Conservation (phyloP, 2,329 filamentous ascomycete genomes). For the Nakataea oryzae region DNA sequence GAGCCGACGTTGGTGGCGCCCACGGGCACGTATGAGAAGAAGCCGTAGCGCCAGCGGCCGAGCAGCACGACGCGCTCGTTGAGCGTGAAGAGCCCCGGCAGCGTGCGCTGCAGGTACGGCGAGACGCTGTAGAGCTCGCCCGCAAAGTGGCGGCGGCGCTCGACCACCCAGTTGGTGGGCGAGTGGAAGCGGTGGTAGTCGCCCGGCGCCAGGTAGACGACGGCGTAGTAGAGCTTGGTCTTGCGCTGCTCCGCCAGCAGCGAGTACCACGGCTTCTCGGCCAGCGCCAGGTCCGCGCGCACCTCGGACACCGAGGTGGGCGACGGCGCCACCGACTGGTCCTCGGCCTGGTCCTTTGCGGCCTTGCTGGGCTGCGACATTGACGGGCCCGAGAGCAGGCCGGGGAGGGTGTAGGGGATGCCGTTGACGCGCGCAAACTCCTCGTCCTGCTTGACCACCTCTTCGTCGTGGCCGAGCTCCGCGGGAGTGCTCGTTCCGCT, state of each 20-base stretch:
- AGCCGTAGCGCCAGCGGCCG: conserved; percentile 91
- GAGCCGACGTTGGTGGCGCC: conserved; percentile 96
- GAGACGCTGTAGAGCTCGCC: conserved; percentile 93
- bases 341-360: conserved; percentile 44
- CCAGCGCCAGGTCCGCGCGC: conserved; percentile 68
- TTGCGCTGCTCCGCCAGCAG: conserved; percentile 53
- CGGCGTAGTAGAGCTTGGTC: conserved; percentile 72
- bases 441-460: conserved; percentile 68
- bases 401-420: conserved; percentile 87
- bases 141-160: conserved; percentile 90
- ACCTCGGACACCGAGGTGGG: conserved; percentile 74
- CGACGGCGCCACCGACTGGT: conserved; percentile 62
- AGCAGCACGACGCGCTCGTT: conserved; percentile 94
- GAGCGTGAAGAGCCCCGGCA: conserved; percentile 89
- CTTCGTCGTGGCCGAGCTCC: conserved; percentile 38
- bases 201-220: conserved; percentile 91
- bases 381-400: conserved; percentile 66
- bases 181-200: conserved; percentile 99
- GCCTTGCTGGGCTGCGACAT: conserved; percentile 31
- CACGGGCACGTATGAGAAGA: conserved; percentile 93
- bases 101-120: conserved; percentile 83
- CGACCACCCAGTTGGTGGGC: conserved; percentile 88
- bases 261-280: conserved; percentile 60
- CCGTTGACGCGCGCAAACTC: conserved; percentile 91
- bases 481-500: conserved; percentile 14